phyloP scores from a whole-genome alignment of 2,329 filamentous ascomycete species.

The Colletotrichum eremochloae region DNA sequence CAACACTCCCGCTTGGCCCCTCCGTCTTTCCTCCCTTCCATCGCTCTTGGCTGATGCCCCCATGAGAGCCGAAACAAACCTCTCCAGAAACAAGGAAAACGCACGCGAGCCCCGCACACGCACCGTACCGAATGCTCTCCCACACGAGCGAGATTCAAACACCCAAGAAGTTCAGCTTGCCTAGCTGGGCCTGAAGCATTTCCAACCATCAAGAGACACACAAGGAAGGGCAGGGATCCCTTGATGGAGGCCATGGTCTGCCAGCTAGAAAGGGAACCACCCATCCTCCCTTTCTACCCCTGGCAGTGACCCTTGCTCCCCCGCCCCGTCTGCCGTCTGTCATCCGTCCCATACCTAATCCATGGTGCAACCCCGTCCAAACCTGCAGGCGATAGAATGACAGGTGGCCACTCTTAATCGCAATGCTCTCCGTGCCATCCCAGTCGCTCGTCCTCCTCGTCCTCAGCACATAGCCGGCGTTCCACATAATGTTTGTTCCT shows the following conservation, averaged over 20 bases:
- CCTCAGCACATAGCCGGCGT: background rate
- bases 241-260: background rate
- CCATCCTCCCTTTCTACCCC: conserved; percentile 11
- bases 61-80: conserved; percentile 23
- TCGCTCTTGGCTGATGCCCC: background rate
- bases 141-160: conserved; percentile 8
- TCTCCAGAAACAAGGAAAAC: conserved; percentile 19
- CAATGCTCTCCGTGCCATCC: conserved; percentile 6
- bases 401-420: conserved; percentile 3
- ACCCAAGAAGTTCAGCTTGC: no score
- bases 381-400: conserved; percentile 30
- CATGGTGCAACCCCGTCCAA: conserved; percentile 31
- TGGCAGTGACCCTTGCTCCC: background rate
- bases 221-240: background rate
- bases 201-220: conserved; percentile 8
- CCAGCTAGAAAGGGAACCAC: conserved; percentile 10
- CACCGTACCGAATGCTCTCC: conserved; percentile 22
- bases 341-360: conserved; percentile 17
- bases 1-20: conserved; percentile 8
- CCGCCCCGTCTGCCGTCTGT: background rate
- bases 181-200: conserved; percentile 6
- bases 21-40: background rate
- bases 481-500: conserved; percentile 28
- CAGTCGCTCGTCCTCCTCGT: conserved; percentile 2
- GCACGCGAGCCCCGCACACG: conserved; percentile 6